phyloP scores from a whole-genome alignment of 2,329 filamentous ascomycete species.

The Aspergillus fumigatus region DNA sequence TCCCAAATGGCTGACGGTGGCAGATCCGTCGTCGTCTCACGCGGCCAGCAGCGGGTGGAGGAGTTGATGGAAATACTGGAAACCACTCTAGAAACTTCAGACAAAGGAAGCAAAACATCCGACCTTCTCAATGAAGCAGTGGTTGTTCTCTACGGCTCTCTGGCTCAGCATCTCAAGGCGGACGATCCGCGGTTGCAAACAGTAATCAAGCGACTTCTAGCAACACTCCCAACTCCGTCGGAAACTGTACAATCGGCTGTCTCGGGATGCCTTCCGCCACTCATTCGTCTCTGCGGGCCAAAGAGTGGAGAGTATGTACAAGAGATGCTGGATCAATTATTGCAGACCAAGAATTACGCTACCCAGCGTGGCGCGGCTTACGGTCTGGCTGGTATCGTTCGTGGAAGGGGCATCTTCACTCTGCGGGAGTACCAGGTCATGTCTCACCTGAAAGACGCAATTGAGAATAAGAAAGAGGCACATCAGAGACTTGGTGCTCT shows the following conservation, averaged over 20 bases:
- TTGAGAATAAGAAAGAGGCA: constrained; percentile 93
- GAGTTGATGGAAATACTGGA: constrained; percentile 91
- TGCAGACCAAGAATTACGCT: constrained; percentile 88
- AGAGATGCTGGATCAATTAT: constrained; percentile 73
- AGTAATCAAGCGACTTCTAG: constrained; percentile 79
- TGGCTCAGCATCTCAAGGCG: constrained; percentile 77
- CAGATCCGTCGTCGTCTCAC: constrained; percentile 70
- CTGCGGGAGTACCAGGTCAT: constrained; percentile 83
- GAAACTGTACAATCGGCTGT: constrained; percentile 97
- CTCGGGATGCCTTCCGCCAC: constrained; percentile 84
- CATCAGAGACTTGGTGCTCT: constrained; percentile 85
- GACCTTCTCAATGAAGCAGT: constrained; percentile 96
- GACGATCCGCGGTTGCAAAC: constrained; percentile 85
- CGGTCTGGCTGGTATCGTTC: constrained; percentile 83
- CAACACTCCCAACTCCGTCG: constrained; percentile 87
- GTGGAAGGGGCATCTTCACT: constrained; percentile 77
- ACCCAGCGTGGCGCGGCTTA: constrained; percentile 89
- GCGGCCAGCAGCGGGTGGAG: constrained; percentile 79
- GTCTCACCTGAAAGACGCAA: constrained; percentile 70
- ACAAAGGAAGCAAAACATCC: constrained; percentile 72
- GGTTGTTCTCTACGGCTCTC: constrained; percentile 92
- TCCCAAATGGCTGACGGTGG: constrained; percentile 90
- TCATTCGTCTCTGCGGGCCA: constrained; percentile 76
- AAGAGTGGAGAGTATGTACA: constrained; percentile 77
- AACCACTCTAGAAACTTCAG: constrained; percentile 75